Percentiles rank a stretch among this genome's conserved stretches.
phyloP scores from a whole-genome alignment of 495 filamentous ascomycete species.

The Talaromyces ruber region DNA sequence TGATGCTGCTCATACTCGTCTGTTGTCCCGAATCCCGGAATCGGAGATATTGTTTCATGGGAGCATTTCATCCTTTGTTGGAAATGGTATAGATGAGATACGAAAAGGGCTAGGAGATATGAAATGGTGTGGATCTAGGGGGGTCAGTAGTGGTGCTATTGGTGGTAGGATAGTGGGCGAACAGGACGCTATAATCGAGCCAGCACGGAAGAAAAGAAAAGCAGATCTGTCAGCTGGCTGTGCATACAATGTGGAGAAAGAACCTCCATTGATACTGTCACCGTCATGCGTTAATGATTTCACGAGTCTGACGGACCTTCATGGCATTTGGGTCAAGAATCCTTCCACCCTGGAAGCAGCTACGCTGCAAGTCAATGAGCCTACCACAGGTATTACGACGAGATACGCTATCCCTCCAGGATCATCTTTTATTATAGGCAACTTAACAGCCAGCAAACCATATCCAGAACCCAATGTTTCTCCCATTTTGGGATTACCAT shows the following conservation, averaged over 20 bases:
- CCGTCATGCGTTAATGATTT: conserved; percentile 22
- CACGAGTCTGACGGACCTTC: conserved; percentile 19
- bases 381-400: conserved; percentile 7
- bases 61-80: conserved; percentile 22
- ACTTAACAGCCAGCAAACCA: conserved; percentile 10
- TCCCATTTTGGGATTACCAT: conserved; percentile 21
- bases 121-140: conserved; percentile 36
- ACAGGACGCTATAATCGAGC: not conserved
- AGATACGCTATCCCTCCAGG: conserved; percentile 41
- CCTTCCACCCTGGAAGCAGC: conserved; percentile 17
- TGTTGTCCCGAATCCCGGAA: conserved; percentile 22
- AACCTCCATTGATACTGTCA: conserved; percentile 27
- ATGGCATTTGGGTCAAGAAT: conserved; percentile 24
- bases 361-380: conserved; percentile 13
- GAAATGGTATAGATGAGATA: conserved; percentile 20
- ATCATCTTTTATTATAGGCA: conserved; percentile 43
- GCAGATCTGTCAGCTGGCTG: conserved; percentile 11
- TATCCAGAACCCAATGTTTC: conserved; percentile 11
- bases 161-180: not conserved
- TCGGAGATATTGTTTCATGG: conserved; percentile 22
- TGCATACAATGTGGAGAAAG: not conserved
- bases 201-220: conserved; percentile 3
- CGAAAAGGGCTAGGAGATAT: conserved; percentile 3
- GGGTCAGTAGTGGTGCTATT: not conserved
- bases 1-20: conserved; percentile 24